Percentiles rank a stretch among this genome's conserved stretches.
These are phyloP conservation scores for Evansstolkia leycettana DNA, from an alignment of 495 filamentous ascomycete genomes.

Conservation along the genomic window DNA sequence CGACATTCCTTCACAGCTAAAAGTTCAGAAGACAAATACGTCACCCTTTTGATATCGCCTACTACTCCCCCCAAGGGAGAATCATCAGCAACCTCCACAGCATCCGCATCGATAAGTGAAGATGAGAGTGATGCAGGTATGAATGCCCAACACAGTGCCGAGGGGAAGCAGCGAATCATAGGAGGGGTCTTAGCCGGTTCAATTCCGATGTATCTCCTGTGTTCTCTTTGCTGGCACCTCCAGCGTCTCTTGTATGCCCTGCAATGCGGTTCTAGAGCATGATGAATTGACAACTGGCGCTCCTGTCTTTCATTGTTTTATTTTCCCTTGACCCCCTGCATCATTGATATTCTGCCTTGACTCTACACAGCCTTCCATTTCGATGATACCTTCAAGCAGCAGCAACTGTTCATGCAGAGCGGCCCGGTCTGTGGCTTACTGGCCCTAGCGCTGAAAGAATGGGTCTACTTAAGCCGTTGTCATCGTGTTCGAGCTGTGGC, in stretches of 20 bases:
- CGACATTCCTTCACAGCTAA: no score
- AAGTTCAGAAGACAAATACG: no score
- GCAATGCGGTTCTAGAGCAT: constrained; percentile 2
- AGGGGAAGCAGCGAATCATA: constrained; percentile 21
- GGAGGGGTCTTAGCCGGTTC: not conserved
- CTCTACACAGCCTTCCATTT: no score
- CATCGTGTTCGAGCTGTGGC: no score
- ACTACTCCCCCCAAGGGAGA: no score
- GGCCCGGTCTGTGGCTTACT: constrained; percentile 18
- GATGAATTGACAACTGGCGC: not conserved
- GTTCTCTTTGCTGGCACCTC: constrained; percentile 14
- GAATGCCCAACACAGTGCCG: constrained; percentile 23
- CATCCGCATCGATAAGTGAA: no score
- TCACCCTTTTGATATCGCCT: no score
- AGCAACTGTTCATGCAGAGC: constrained; percentile 23
- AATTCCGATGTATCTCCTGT: not conserved
- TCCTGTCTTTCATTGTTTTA: not conserved
- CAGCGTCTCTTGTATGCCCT: constrained; percentile 8
- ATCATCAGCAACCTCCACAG: no score
- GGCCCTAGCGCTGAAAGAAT: constrained; percentile 7
- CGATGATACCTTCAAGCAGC: not conserved
- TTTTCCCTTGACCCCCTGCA: not conserved
- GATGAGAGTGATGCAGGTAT: constrained; percentile 14
- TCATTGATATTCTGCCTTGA: no score
- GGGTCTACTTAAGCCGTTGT: no score